Evolutionary conservation across 2,329 filamentous ascomycete genomes (phyloP).

Genomic region (Cladorrhinum sp.): DNA sequence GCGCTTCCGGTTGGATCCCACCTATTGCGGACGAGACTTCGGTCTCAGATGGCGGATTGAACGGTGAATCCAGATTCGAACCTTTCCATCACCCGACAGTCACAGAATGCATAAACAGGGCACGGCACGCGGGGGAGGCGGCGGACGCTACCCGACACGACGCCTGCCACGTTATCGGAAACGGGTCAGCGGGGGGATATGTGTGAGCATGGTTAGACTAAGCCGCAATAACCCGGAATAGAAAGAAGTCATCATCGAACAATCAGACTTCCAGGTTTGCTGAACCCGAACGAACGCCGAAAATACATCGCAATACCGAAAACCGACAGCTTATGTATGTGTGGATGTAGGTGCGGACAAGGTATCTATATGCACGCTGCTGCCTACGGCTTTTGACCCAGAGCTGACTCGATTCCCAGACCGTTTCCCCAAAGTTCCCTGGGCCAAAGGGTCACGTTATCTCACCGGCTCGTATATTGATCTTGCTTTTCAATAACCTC

Average conservation of each 20-base stretch:
- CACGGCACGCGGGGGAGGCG: background rate
- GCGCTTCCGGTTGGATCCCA: background rate
- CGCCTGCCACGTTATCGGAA: background rate
- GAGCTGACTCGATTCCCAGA: background rate
- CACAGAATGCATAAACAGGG: background rate
- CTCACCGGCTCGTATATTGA: background rate
- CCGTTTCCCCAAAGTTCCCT: too few species aligned
- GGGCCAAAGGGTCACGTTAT: too few species aligned
- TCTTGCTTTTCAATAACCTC: background rate
- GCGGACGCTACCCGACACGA: background rate
- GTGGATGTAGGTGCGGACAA: too few species aligned
- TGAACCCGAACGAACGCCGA: background rate
- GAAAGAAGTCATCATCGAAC: background rate
- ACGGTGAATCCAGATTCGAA: background rate
- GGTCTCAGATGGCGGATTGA: background rate
- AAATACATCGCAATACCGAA: background rate
- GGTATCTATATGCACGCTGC: background rate
- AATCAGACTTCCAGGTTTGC: too few species aligned
- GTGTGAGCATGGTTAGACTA: background rate
- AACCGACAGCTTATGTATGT: too few species aligned
- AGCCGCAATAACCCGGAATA: background rate
- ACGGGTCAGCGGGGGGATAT: background rate
- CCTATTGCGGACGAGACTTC: background rate
- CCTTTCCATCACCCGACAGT: background rate
- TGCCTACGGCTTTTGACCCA: background rate